Evolutionary conservation across 192 early-diverging fungal genomes (phyloP), one percentile per base, ranked within the genome.

Genomic region (Rhizoclosmatium globosum): DNA sequence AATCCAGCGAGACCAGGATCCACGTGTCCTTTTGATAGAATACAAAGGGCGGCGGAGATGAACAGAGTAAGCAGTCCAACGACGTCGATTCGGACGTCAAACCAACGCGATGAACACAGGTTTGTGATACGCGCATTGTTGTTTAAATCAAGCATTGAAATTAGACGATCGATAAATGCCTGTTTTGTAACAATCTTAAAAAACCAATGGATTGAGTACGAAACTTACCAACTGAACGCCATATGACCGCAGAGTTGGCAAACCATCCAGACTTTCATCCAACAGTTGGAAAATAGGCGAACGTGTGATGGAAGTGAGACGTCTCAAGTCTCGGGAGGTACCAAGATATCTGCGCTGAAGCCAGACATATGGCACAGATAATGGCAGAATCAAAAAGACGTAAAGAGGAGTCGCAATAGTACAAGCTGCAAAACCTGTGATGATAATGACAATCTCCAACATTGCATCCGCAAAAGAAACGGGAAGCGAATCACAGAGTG

Each of bases 171-270:
- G 2, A 94, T 80, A 70, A 97, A 98, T 43, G 93, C 92, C 0
- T 86, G 62, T 72, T 11, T 31, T 3, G 2, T 2, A 53, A 39
- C 71, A n/a, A 13, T 2, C 7, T 15, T 21, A 41, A 15, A 3
- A n/a, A 9, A 45, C 3, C 0, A 9, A 43, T 45, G 11, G 15
- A 44, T 47, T 68, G 7, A 2, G 15, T 0, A 48, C 56, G 6
- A 69, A 47, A 44, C 62, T 64, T n/a, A 57, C 71, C 58, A 41
- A 31, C 48, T 97, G 93, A 76, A 91, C 93, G 61, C 89, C 78
- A 76, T 93, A 97, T 0, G 95, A 94, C 38, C 96, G 89, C 71
- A 98, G 96, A 1, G 94, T 96, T 3, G 94, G 81, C 15, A 95
- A 71, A 0, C 97, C 97, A 43, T 86, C 90, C 42, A 96, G 81